Conservation (phyloP, 352 stramenopile species). For the Phytophthora vignae region DNA sequence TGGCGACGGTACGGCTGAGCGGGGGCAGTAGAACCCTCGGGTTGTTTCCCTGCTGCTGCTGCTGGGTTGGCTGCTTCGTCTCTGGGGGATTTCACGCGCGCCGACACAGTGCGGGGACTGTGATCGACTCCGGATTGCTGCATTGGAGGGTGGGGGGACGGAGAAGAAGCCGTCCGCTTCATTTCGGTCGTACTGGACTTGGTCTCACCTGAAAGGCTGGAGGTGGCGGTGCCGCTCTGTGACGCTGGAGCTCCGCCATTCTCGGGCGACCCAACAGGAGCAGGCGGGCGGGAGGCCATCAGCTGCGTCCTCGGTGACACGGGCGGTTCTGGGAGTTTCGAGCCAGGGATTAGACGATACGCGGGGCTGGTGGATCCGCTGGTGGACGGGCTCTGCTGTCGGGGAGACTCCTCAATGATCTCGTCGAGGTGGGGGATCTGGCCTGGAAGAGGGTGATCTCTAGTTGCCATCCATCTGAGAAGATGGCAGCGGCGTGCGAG, state of each 20-base stretch:
- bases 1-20: conserved; percentile 30
- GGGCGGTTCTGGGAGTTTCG: conserved; percentile 17
- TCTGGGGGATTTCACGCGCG: conserved; percentile 21
- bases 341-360: conserved; percentile 22
- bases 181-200: not conserved
- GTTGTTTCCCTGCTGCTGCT: not conserved
- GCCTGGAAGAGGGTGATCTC: conserved; percentile 35
- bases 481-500: conserved; percentile 16
- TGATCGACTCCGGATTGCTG: not conserved
- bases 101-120: conserved; percentile 13
- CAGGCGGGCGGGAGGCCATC: conserved; percentile 27
- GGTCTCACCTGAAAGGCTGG: not conserved
- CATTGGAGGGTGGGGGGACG: conserved; percentile 2
- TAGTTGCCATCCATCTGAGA: conserved; percentile 43
- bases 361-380: conserved; percentile 27
- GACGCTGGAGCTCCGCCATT: conserved; percentile 1
- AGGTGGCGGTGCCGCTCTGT: not conserved
- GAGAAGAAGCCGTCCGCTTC: not conserved
- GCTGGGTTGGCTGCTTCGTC: not conserved
- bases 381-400: conserved; percentile 15
- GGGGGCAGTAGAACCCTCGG: conserved; percentile 11
- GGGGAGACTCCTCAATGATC: conserved; percentile 28
- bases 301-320: conserved; percentile 21
- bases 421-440: conserved; percentile 31
- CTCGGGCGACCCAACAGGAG: conserved; percentile 23